Evolutionary conservation across 2,329 filamentous ascomycete genomes (phyloP).

Genomic region (Lizonia empirigonia): DNA sequence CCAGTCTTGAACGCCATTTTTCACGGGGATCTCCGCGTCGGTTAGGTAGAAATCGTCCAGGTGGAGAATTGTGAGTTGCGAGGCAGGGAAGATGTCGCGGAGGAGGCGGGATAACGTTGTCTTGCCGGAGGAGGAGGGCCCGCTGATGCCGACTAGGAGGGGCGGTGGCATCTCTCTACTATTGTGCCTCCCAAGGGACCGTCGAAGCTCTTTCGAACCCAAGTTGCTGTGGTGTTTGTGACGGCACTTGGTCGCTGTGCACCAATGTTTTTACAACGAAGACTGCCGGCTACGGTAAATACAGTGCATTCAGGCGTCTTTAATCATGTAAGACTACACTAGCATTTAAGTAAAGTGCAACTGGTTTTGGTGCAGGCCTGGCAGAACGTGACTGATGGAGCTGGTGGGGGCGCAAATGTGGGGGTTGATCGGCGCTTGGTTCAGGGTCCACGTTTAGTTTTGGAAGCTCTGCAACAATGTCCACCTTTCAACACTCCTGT

Average conservation of each 20-base stretch:
- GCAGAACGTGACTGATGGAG: conserved; percentile 12
- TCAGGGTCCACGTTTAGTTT: conserved; percentile 13
- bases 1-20: conserved; percentile 76
- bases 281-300: no score
- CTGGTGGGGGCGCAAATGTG: conserved; percentile 15
- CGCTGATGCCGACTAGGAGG: conserved; percentile 80
- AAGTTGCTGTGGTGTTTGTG: no score
- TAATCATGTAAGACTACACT: no score
- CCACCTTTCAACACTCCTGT: conserved; percentile 6
- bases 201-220: no score
- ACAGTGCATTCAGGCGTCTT: no score
- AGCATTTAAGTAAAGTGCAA: no score
- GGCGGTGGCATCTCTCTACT: conserved; percentile 27
- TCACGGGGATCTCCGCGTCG: conserved; percentile 68
- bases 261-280: no score
- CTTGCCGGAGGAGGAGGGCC: conserved; percentile 91
- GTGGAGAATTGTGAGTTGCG: conserved; percentile 77
- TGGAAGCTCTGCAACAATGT: conserved; percentile 15
- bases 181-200: no score
- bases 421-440: conserved; percentile 10
- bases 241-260: no score
- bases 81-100: conserved; percentile 73
- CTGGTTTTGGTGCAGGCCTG: no score
- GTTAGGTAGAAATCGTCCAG: conserved; percentile 94
- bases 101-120: conserved; percentile 88